Base-by-base conservation (phyloP, 2,329 filamentous ascomycete species). In the Pyrenophora seminiperda region DNA sequence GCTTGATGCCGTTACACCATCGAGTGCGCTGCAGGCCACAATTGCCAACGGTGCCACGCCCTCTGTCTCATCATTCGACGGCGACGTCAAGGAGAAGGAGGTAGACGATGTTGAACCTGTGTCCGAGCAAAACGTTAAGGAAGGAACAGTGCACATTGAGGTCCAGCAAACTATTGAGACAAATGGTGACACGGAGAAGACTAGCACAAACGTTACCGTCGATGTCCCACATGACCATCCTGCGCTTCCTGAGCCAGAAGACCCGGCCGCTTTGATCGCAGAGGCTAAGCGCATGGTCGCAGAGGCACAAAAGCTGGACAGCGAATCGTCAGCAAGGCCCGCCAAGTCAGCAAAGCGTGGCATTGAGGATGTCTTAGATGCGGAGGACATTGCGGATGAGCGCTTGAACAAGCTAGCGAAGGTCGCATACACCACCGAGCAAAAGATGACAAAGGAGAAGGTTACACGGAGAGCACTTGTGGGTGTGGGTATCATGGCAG, bases 221-320 rank as follows among this genome's bases (percentile, higher is more conserved):
- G 88, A 94, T 58, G 80, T 94, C 67, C 89, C 91, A 3, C 80
- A 84, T 7, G 83, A 81, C 44, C 77, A 81, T 37, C 78, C 84
- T 0, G 84, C 90, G 53, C 80, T 91, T 7, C 87, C 89, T 0
- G 83, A 86, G 10, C 85, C 90, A 0, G 88, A 91, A 57, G 89
- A 94, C 63, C 87, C 91, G 1, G 82, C 88, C 49, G 83, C 86
- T 47, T 91, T 97, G 88, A 87, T 97, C 51, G 86, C 86, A 20
- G 86, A 90, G 65, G 94, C 94, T 24, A 91, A 88, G 76, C 84
- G 87, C 61, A 96, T 97, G 90, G 92, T 97, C 4, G 83, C 88
- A 55, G 85, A 85, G 58, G 86, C 86, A 24, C 79, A 86, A 53
- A 82, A 81, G 49, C 75, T 78, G 7, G 75, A 79, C 14, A 70